Conservation (phyloP, 1,139 yeast species). For the Candida sp. region DNA sequence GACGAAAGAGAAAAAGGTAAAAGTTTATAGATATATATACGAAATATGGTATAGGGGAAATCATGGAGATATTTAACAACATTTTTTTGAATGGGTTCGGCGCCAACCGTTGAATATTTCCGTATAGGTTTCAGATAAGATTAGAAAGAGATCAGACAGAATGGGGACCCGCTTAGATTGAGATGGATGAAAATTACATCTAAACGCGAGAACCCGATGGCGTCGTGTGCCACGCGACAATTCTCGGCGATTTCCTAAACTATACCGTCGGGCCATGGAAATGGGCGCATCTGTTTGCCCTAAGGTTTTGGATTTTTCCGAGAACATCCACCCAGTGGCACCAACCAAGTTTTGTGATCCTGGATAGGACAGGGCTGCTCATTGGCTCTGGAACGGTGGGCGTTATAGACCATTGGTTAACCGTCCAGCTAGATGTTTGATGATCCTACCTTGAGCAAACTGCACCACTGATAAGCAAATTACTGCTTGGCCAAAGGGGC, state of each 20-base stretch:
- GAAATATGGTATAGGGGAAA: background rate
- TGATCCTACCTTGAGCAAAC: background rate
- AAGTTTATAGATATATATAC: background rate
- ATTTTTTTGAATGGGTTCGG: background rate
- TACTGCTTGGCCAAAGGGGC: background rate
- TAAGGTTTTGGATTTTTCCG: background rate
- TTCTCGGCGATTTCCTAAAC: conserved; percentile 1
- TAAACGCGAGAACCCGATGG: conserved; percentile 4
- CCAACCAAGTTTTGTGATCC: too few relatives aligned
- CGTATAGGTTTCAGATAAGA: conserved; percentile 1
- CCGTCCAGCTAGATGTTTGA: background rate
- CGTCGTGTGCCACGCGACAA: conserved; percentile 1
- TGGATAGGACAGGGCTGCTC: too few relatives aligned
- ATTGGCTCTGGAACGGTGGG: too few relatives aligned
- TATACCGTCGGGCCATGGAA: background rate
- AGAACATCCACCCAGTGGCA: too few relatives aligned
- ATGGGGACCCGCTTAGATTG: background rate
- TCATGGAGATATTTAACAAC: background rate
- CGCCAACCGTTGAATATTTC: background rate
- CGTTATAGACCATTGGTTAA: too few relatives aligned
- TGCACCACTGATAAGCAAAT: background rate
- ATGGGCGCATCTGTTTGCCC: background rate
- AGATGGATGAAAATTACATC: conserved; percentile 1
- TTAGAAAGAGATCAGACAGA: background rate
- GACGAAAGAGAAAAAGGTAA: background rate